Percentiles rank a stretch among this genome's conserved stretches.
These are phyloP conservation scores for Aspergillus floridensis DNA, from an alignment of 2,329 filamentous ascomycete genomes.

Conservation along the genomic window DNA sequence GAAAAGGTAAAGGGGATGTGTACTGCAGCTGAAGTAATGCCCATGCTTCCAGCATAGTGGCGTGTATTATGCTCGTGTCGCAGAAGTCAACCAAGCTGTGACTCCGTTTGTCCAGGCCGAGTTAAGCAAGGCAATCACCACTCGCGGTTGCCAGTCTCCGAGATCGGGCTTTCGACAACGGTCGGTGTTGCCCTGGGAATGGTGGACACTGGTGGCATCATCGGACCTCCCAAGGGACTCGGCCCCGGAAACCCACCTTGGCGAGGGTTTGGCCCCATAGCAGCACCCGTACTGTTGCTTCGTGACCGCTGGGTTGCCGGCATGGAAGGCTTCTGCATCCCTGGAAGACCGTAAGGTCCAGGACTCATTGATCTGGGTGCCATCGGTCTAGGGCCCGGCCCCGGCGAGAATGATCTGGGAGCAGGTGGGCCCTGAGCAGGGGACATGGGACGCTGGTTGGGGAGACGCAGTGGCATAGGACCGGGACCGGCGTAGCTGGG, in stretches of 20 bases:
- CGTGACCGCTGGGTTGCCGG: constrained; percentile 38
- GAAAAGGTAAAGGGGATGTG: too few species aligned
- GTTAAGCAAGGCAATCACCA: background rate
- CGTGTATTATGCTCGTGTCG: background rate
- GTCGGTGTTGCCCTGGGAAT: constrained; percentile 36
- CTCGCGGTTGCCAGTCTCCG: background rate
- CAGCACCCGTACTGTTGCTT: constrained; percentile 45
- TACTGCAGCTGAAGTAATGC: background rate
- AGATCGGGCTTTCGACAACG: background rate
- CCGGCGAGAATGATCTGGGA: constrained; percentile 36
- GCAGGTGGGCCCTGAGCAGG: constrained; percentile 38
- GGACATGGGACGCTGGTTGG: constrained; percentile 31
- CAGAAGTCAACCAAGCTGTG: background rate
- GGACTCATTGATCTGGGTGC: constrained; percentile 41
- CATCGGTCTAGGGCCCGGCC: constrained; percentile 22
- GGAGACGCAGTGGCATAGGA: constrained; percentile 26
- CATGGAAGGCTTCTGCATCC: constrained; percentile 42
- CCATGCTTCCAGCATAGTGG: background rate
- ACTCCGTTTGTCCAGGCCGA: background rate
- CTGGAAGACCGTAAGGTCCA: constrained; percentile 43
- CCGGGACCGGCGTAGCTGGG: constrained; percentile 29
- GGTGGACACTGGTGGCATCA: constrained; percentile 36
- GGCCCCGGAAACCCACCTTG: constrained; percentile 18
- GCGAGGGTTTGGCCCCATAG: constrained; percentile 24
- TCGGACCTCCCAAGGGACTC: constrained; percentile 29